Evolutionary conservation across 2,329 filamentous ascomycete genomes (phyloP), one percentile per base, ranked within the genome.

Genomic region (Ceratocystis ficicola): DNA sequence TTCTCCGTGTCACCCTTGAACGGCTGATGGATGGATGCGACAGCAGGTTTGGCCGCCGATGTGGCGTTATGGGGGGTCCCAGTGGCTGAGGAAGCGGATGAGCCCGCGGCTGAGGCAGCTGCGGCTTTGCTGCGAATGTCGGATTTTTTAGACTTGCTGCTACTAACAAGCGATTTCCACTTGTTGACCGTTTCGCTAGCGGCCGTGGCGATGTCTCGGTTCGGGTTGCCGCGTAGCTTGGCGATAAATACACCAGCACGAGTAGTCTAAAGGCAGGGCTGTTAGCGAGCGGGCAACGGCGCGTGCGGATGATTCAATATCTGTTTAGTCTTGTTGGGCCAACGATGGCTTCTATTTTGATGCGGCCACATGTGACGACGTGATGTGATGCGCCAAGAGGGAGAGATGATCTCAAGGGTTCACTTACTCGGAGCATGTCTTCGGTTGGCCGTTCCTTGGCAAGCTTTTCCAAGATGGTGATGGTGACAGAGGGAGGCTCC

Each of bases 231-330:
- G 65, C 85, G 81, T 63, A 87, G 83, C 74, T 91, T 93, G 75
- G 92, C 93, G 69, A 97, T 89, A 63, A 88, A 85, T 70, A 96
- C 87, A 71, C 94, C 94, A 63, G 95, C 93, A 71, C 88, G 89
- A n/a, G 93, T 97, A 52, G 88, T 81, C 85, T 87, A 46, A 60
- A 48, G 28, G 28, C 55, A 59, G 12, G 28, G 3, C 15, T 59
- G 55, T 59, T n/a, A 59, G 55, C 55, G 32, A 36, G 20, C 22
- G 25, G 36, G 36, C 12, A 52, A 52, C 12, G 25, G 55, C 55
- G 55, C 55, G 55, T 59, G 2, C 6, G 28, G 12, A 17, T 12
- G n/a, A n/a, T n/a, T 59, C 25, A 25, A 25, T 25, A 20, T 15
- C 5, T 52, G 20, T 20, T 25, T 25, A 12, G 32, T 3, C 32